Evolutionary conservation across 75 land plant genomes (phyloP).

Genomic region (Sequoiadendron giganteum): DNA sequence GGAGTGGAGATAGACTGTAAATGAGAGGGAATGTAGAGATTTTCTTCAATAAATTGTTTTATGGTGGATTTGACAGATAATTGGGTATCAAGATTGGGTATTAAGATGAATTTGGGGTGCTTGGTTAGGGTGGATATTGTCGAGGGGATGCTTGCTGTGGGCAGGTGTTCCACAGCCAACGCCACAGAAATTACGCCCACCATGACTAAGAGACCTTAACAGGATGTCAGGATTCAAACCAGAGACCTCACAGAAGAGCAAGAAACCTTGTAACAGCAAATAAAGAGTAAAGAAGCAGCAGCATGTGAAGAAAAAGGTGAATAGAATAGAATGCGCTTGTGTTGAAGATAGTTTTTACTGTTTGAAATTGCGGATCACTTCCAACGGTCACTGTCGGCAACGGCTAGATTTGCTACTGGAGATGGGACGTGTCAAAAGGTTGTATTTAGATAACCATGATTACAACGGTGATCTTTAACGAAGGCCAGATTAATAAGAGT

Average conservation of each 20-base stretch:
- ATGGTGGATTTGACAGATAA: conserved; percentile 35
- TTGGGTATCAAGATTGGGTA: conserved; percentile 32
- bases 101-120: conserved; percentile 22
- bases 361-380: background rate
- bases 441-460: too few species aligned
- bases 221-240: background rate
- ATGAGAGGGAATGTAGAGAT: conserved; percentile 25
- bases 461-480: too few species aligned
- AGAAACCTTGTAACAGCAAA: background rate
- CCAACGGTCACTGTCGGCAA: background rate
- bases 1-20: conserved; percentile 40
- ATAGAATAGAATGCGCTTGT: background rate
- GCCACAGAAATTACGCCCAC: conserved; percentile 29
- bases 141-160: conserved; percentile 20
- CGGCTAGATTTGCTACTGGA: background rate
- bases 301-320: too few species aligned
- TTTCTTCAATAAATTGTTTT: conserved; percentile 25
- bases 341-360: background rate
- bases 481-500: too few species aligned
- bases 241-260: background rate
- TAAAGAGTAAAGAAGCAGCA: too few species aligned
- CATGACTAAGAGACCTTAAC: conserved; percentile 8
- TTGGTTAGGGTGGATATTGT: conserved; percentile 12
- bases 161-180: conserved; percentile 36
- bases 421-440: too few species aligned